phyloP scores from a whole-genome alignment of 78 protist genomes.

The Dictyostelium intermedium region DNA sequence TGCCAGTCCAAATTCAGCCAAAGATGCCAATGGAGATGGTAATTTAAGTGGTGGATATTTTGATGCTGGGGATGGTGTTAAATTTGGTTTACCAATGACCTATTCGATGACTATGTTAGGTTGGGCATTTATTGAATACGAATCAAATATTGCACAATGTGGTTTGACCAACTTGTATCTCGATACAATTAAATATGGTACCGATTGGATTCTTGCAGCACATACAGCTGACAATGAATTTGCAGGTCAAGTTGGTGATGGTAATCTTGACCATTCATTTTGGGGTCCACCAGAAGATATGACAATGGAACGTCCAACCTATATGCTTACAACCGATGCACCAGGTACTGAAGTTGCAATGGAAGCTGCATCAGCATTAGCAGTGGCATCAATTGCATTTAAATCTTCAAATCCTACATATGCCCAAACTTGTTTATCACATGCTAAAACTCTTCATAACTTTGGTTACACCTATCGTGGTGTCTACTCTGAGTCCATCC shows the following conservation, averaged over 20 bases:
- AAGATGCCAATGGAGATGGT: conserved; percentile 28
- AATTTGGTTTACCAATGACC: conserved; percentile 47
- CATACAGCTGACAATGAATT: conserved; percentile 37
- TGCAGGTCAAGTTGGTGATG: conserved; percentile 62
- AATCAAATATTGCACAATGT: conserved; percentile 1
- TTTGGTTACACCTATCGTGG: conserved; percentile 26
- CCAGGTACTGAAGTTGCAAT: conserved; percentile 69
- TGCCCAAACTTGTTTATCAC: conserved; percentile 2
- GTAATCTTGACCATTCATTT: conserved; percentile 37
- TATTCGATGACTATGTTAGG: conserved; percentile 62
- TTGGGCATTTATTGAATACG: conserved; percentile 1
- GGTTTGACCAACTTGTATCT: conserved; percentile 2
- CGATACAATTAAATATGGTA: conserved; percentile 58
- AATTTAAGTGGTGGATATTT: conserved; percentile 19
- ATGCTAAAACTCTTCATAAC: conserved; percentile 40
- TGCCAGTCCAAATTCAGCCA: not conserved
- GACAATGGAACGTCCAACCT: conserved; percentile 28
- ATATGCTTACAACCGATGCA: not conserved
- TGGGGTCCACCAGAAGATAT: conserved; percentile 78
- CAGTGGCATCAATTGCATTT: conserved; percentile 25
- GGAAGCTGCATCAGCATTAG: conserved; percentile 72
- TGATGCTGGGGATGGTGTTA: conserved; percentile 58
- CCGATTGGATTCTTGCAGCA: conserved; percentile 33
- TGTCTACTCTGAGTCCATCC: not conserved
- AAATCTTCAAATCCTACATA: conserved; percentile 16